Conservation (phyloP, 495 filamentous ascomycete genomes). For the Echria macrotheca region DNA sequence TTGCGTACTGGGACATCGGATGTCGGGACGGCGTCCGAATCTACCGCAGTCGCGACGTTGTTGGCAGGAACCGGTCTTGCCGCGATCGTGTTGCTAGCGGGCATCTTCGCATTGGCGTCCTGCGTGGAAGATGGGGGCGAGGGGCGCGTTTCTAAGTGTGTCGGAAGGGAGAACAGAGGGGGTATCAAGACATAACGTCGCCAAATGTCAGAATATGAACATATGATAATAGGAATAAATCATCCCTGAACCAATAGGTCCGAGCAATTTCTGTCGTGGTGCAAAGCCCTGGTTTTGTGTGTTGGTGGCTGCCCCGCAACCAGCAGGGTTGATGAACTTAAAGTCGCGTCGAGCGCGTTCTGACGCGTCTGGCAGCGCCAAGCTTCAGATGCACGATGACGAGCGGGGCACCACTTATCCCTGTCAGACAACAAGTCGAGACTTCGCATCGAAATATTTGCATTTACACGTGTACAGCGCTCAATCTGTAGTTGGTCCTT, state of each 20-base stretch:
- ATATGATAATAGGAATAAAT: no score
- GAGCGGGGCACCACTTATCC: slow-evolving; percentile 5
- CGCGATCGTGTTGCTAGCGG: no score
- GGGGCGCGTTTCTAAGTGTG: neutral
- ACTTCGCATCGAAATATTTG: neutral
- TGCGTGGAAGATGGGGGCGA: no score
- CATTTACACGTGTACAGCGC: neutral
- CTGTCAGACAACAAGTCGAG: neutral
- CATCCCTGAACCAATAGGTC: no score
- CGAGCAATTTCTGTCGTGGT: no score
- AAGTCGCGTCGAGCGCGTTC: slow-evolving; percentile 10
- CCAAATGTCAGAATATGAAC: neutral
- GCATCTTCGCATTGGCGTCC: no score
- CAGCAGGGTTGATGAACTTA: slow-evolving; percentile 3
- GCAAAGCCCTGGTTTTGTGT: no score
- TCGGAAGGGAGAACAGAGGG: neutral
- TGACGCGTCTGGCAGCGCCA: slow-evolving; percentile 5
- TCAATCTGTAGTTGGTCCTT: neutral
- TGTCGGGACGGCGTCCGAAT: neutral
- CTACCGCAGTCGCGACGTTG: neutral
- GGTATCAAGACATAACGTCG: neutral
- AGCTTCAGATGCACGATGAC: slow-evolving; percentile 15
- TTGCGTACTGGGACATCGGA: slow-evolving; percentile 17
- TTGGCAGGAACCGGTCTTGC: neutral
- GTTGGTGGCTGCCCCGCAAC: slow-evolving; percentile 4